These are phyloP conservation scores for Elongisporangium anandrum DNA, from an alignment of 352 stramenopile genomes.

Conservation along the genomic window DNA sequence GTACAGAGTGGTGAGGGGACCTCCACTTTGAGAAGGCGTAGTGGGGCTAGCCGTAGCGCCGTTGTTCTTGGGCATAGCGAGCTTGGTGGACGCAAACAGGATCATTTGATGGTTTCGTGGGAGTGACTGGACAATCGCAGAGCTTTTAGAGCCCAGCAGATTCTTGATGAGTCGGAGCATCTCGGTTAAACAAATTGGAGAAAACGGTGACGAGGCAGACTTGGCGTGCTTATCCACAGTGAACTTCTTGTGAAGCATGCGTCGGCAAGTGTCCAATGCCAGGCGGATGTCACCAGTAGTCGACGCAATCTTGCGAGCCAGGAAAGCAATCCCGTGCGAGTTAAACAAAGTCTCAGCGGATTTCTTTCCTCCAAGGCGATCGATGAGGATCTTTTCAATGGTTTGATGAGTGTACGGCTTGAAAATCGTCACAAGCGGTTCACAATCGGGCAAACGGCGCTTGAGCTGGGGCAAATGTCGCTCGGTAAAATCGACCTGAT, in stretches of 20 bases:
- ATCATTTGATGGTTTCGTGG: constrained; percentile 83
- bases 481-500: constrained; percentile 84
- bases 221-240: constrained; percentile 20
- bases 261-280: constrained; percentile 68
- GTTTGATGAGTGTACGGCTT: constrained; percentile 73
- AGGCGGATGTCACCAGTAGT: constrained; percentile 72
- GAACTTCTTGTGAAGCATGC: constrained; percentile 59
- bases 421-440: constrained; percentile 71
- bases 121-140: constrained; percentile 48
- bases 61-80: constrained; percentile 32
- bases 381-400: constrained; percentile 71
- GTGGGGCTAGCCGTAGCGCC: constrained; percentile 11
- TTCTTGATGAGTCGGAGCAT: constrained; percentile 74
- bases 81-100: constrained; percentile 57
- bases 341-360: constrained; percentile 52
- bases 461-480: constrained; percentile 60
- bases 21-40: background rate
- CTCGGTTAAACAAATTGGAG: constrained; percentile 57
- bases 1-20: constrained; percentile 19
- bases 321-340: constrained; percentile 64
- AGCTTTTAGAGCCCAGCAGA: constrained; percentile 60
- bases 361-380: constrained; percentile 52
- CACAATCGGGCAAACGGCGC: constrained; percentile 41
- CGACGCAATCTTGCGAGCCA: constrained; percentile 76
- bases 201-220: constrained; percentile 2